phyloP scores from a whole-genome alignment of 2,329 filamentous ascomycete genomes.

The Microascus cirrosus region DNA sequence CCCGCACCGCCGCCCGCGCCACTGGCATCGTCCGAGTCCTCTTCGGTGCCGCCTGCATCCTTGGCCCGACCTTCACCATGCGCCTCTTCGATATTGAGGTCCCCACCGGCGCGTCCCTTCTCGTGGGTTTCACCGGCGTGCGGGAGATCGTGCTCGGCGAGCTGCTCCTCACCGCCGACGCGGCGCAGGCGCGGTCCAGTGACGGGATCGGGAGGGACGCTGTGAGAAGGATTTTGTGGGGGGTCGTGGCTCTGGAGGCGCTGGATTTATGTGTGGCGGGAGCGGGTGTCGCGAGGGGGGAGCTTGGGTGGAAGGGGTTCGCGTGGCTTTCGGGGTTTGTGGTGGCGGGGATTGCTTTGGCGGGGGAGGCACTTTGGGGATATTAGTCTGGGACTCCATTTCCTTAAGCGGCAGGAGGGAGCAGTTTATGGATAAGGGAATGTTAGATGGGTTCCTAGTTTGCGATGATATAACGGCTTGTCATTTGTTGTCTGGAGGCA shows the following conservation, averaged over 20 bases:
- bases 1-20: not conserved
- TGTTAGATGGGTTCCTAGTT: too few relatives aligned
- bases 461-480: too few relatives aligned
- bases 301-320: not conserved
- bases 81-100: not conserved
- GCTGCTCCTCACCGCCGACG: constrained; percentile 4
- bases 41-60: not conserved
- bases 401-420: too few relatives aligned
- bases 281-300: not conserved
- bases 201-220: not conserved
- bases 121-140: not conserved
- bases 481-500: too few relatives aligned
- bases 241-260: not conserved
- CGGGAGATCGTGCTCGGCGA: constrained; percentile 7
- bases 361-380: not conserved
- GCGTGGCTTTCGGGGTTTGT: not conserved
- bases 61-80: not conserved
- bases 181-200: not conserved
- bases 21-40: not conserved
- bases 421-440: too few relatives aligned
- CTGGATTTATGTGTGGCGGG: not conserved
- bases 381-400: not conserved
- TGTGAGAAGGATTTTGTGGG: not conserved
- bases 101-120: not conserved
- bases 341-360: not conserved